Conservation (phyloP, 768 basidiomycete genomes). For the Sarcodon aspratus region DNA sequence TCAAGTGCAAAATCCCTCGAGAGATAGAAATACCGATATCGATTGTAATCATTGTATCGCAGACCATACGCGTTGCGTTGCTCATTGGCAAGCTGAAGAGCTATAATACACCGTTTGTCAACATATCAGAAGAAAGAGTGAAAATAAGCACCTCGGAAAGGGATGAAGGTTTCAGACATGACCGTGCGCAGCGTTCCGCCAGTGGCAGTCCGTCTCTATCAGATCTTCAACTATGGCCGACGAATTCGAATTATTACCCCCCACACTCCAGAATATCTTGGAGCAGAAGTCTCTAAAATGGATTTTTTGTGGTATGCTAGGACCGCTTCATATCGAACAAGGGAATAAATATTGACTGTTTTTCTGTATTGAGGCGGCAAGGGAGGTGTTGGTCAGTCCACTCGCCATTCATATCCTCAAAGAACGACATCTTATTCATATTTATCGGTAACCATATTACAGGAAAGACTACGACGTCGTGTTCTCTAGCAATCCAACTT, state of each 20-base stretch:
- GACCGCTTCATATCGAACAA: neutral
- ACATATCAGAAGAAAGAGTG: neutral
- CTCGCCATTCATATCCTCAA: neutral
- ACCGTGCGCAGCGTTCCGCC: conserved; percentile 4
- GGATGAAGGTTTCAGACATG: conserved; percentile 14
- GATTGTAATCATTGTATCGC: conserved; percentile 77
- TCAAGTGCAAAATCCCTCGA: neutral
- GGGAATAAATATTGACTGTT: neutral
- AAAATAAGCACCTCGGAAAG: conserved; percentile 26
- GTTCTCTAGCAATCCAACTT: conserved; percentile 94
- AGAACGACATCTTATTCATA: neutral
- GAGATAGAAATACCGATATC: conserved; percentile 57
- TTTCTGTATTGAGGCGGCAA: conserved; percentile 64
- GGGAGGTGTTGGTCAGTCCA: conserved; percentile 84
- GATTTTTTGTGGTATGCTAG: conserved; percentile 90
- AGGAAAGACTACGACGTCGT: conserved; percentile 99
- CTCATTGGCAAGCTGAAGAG: conserved; percentile 75
- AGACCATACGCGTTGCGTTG: conserved; percentile 87
- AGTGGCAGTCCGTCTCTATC: conserved; percentile 2
- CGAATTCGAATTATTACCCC: conserved; percentile 43
- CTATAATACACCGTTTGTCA: conserved; percentile 27
- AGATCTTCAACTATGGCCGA: conserved; percentile 33
- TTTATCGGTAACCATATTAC: conserved; percentile 3
- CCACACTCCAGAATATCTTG: conserved; percentile 89
- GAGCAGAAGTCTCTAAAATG: conserved; percentile 92